Evolutionary conservation across 2,329 filamentous ascomycete genomes (phyloP), one percentile per base, ranked within the genome.

Genomic region (Alternaria sp.): DNA sequence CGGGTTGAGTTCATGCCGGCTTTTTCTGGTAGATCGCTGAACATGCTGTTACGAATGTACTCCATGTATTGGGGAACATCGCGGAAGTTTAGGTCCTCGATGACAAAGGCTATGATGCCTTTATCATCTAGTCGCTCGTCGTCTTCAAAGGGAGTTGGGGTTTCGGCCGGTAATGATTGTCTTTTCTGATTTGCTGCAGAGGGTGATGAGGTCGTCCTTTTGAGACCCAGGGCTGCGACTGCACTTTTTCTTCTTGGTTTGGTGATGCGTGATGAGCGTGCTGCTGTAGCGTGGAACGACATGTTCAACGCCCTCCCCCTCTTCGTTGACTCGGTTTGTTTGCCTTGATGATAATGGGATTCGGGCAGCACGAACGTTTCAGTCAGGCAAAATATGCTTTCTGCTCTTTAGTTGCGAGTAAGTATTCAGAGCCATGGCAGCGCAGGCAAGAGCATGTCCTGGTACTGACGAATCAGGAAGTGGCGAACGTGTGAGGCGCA

Each of bases 51-150:
- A 36, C 83, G 84, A 49, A 89, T 84, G 74, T 88, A 85, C 51
- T 83, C 80, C 71, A 92, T 86, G 23, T 80, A 86, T 71, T 90
- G 88, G 0, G 86, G 81, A 1, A 88, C 84, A 72, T 89, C 86
- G 50, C 85, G 81, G 5, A 90, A 82, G 28, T 80, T 82, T 13
- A 86, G 77, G 62, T 88, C 84, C 31, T 81, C 78, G 11, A 83
- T 82, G 0, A 91, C 78, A 3, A 84, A 80, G 31, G 80, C 79
- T 14, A 86, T 80, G 9, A 86, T 77, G 10, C 88, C 89, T 13
- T 80, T 74, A 66, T 91, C 88, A 42, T 88, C 83, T 14, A 92
- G 83, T 31, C 65, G 63, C 41, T 73, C 71, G 50, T 83, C 80
- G 10, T 78, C 71, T n/a, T 69, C 58, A 46, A 51, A 53, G 14